Evolutionary conservation across 169 alveolate genomes (phyloP), one percentile per base, ranked within the genome.

Genomic region (Neospora caninum): DNA sequence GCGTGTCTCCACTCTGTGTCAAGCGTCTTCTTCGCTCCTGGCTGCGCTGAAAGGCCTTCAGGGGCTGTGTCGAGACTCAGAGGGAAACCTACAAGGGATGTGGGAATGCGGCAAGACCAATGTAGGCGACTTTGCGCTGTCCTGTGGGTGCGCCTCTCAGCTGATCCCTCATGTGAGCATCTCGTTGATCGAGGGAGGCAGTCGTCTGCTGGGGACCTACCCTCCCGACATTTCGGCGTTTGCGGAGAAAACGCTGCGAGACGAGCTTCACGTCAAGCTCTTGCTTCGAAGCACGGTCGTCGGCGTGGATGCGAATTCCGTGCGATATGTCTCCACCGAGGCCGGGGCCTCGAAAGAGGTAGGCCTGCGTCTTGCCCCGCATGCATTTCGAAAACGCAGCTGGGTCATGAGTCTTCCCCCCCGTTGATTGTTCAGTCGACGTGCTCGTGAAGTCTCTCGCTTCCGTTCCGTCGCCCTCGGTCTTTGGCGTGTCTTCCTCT

Each of bases 111-210:
- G n/a, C n/a, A n/a, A n/a, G n/a, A n/a, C n/a, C n/a, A n/a, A n/a
- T n/a, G n/a, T n/a, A n/a, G n/a, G n/a, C n/a, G n/a, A n/a, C n/a
- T n/a, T n/a, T n/a, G n/a, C n/a, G n/a, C n/a, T n/a, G n/a, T n/a
- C 73, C 43, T 10, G 41, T n/a, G 20, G 1, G 86, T 73, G 34
- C 10, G 27, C 25, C 31, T 29, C 34, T 10, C 88, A 82, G 88
- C 88, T 82, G 43, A 86, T 88, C 29, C 93, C 93, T 31, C 27
- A 43, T 70, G 93, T 88, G 34, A 49, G 86, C 64, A 69, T 95
- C 38, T 94, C 88, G 39, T 58, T 95, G 88, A 83, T 95, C n/a
- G 96, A 95, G 67, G 94, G 92, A 93, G 94, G 94, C 41, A 78
- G 83, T 42, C 92, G 94, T 34, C 88, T 95, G 80, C 91, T 95